Evolutionary conservation across 2,329 filamentous ascomycete genomes (phyloP), one percentile per base, ranked within the genome.

Genomic region (Fusarium sp.): DNA sequence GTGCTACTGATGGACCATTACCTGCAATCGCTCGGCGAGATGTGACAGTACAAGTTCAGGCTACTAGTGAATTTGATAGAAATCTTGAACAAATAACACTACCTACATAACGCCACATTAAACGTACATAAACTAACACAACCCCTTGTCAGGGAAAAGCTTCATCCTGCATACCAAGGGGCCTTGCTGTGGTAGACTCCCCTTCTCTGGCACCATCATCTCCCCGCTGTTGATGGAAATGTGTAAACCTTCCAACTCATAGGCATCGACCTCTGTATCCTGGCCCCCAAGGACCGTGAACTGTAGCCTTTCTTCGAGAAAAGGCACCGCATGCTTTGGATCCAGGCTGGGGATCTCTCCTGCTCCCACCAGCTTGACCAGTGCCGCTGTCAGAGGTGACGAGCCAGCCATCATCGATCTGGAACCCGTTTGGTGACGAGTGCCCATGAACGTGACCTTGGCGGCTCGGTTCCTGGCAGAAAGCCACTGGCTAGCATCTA

Each of bases 381-480:
- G 76, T 5, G 84, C 83, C 8, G 83, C 83, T 3, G 88, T 90
- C 70, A 90, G 75, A 1, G 88, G 88, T 14, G 89, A 79, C 0
- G 87, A 86, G 2, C 87, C 87, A 1, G 87, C 84, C 17, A 88
- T 82, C 58, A 82, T 81, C 31, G 78, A 79, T 10, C 75, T 61
- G 0, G 80, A 80, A 44, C 77, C 80, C 27, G 79, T 80, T 67
- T 77, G 80, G 22, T 79, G 77, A 33, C 79, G 77, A 80, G 84
- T 84, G 20, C 86, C 83, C 70, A 91, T 90, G 16, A 91, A 83
- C 17, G 87, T 88, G 72, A 92, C 87, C 0, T 88, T 88, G 3
- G 92, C 92, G 4, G 92, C 86, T 11, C 92, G 85, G 69, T 88
- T 91, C 1, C 82, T 77, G 0, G 88, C 86, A 44, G 80, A 79